Percentiles rank a stretch among this genome's conserved stretches.
phyloP scores from a whole-genome alignment of 1,139 yeast genomes.

The Diutina ranongensis region DNA sequence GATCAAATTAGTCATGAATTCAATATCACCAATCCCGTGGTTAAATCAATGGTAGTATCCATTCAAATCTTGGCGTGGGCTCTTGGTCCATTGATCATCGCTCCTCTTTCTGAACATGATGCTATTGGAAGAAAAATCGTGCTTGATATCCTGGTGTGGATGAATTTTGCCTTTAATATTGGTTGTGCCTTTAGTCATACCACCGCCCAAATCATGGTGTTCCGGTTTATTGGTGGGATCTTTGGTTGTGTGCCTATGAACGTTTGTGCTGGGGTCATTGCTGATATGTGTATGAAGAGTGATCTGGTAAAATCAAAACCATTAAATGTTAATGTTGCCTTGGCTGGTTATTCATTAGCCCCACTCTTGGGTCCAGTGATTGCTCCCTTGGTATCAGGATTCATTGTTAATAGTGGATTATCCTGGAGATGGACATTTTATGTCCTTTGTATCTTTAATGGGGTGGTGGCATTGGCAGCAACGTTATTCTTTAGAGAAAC shows the following conservation, averaged over 20 bases:
- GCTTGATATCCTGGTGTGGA: slow-evolving; percentile 26
- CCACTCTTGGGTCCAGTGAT: slow-evolving; percentile 44
- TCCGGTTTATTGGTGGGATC: slow-evolving; percentile 29
- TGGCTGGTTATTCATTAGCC: slow-evolving; percentile 34
- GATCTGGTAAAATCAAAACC: background rate
- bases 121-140: slow-evolving; percentile 29
- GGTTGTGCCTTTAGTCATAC: slow-evolving; percentile 22
- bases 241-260: slow-evolving; percentile 14
- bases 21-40: slow-evolving; percentile 18
- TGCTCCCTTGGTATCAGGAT: slow-evolving; percentile 1
- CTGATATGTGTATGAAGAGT: slow-evolving; percentile 6
- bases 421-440: slow-evolving; percentile 36
- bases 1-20: slow-evolving; percentile 23
- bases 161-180: slow-evolving; percentile 20
- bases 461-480: slow-evolving; percentile 25
- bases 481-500: slow-evolving; percentile 28
- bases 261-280: slow-evolving; percentile 5
- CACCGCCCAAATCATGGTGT: slow-evolving; percentile 25
- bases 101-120: slow-evolving; percentile 35
- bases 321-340: slow-evolving; percentile 16
- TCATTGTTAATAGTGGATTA: slow-evolving; percentile 7
- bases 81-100: slow-evolving; percentile 31
- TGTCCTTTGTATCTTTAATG: slow-evolving; percentile 31
- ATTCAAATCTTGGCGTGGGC: slow-evolving; percentile 39
- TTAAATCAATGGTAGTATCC: slow-evolving; percentile 29